These are phyloP conservation scores for Arthrinium phaeospermum DNA, from an alignment of 2,329 filamentous ascomycete species.

Conservation along the genomic window DNA sequence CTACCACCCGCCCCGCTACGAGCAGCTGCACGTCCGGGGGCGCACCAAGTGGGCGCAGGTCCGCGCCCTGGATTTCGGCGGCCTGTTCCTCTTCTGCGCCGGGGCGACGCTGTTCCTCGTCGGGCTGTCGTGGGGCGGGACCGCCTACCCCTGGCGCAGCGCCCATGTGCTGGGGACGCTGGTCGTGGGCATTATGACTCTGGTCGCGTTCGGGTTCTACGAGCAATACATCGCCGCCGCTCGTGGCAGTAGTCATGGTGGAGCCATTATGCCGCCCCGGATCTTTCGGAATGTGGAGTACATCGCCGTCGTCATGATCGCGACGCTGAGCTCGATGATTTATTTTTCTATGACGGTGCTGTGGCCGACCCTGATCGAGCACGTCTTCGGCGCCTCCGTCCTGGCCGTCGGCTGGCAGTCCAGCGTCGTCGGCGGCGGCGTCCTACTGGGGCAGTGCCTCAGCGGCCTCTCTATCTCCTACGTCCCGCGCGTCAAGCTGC, in stretches of 20 bases:
- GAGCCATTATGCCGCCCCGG: conserved; percentile 48
- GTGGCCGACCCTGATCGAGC: conserved; percentile 49
- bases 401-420: conserved; percentile 49
- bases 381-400: conserved; percentile 46
- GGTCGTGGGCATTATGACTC: conserved; percentile 43
- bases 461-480: conserved; percentile 44
- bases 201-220: conserved; percentile 45
- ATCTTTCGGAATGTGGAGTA: conserved; percentile 49
- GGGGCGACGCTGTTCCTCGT: conserved; percentile 50
- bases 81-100: conserved; percentile 48
- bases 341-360: conserved; percentile 52
- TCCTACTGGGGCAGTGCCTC: conserved; percentile 47
- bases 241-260: conserved; percentile 23
- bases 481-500: conserved; percentile 43
- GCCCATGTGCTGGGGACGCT: conserved; percentile 43
- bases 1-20: conserved; percentile 53
- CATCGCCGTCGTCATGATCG: conserved; percentile 45
- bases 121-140: conserved; percentile 50
- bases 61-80: conserved; percentile 51
- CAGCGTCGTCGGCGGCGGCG: conserved; percentile 47
- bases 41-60: conserved; percentile 45
- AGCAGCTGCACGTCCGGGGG: conserved; percentile 46
- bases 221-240: conserved; percentile 43
- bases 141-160: conserved; percentile 49
- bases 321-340: conserved; percentile 48